Base-by-base conservation (phyloP, 805 yeast species). In the Schwanniomyces pseudopolymorphus region DNA sequence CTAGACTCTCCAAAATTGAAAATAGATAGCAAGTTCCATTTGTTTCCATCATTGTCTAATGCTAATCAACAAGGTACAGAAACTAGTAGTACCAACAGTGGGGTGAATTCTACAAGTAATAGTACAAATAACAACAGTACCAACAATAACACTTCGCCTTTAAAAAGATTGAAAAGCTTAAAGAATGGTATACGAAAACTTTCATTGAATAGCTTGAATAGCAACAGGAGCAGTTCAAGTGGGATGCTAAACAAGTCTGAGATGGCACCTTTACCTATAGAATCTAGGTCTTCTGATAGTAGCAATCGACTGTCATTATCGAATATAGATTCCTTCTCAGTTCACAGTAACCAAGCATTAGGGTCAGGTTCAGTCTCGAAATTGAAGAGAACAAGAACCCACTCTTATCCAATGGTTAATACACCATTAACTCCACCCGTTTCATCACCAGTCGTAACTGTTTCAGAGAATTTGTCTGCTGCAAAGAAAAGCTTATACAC, bases 371-470 rank as follows among this genome's bases (percentile, higher is more conserved):
- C 39, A 37, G n/a, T 36, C 9, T 28, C 28, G 9, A 38, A 25
- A 24, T 41, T 48, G 11, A 50, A 42, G 35, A 46, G 66, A 25
- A 49, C 60, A 14, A 41, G 66, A 31, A 58, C 63, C 9, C 44
- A 55, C 28, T 59, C 66, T 2, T 55, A 36, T 7, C 35, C 47
- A 4, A 36, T 20, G 6, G 25, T 20, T 9, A 24, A 38, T 24
- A 25, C 45, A 10, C 43, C 50, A 4, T 16, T 56, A 16, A 48
- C 58, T 17, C 69, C 74, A 1, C 64, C 72, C 3, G 52, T 61
- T 27, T 56, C 68, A 20, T 69, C 70, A 33, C 76, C 77, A 36
- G 58, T 70, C 35, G 67, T 72, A 20, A 69, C 74, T 1, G 55
- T 72, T 17, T 58, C 69, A 14, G 77, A 72, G 39, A 69, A 69